Percentiles rank a stretch among this genome's conserved stretches.
Conservation (phyloP, 2,329 filamentous ascomycete genomes). For the Sporothrix protearum region DNA sequence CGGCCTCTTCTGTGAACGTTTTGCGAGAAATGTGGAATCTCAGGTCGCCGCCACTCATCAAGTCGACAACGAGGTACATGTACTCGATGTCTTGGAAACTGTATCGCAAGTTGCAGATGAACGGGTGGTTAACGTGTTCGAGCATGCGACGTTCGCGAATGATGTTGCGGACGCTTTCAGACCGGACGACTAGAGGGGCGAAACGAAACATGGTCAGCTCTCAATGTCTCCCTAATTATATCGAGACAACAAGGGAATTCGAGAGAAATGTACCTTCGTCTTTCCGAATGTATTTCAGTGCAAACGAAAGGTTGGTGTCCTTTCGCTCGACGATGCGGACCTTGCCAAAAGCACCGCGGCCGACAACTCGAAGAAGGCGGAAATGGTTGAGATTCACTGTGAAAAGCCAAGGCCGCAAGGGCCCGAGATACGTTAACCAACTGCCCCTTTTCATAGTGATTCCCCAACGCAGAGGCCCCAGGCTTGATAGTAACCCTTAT, state of each 20-base stretch:
- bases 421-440: background rate
- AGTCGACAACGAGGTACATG: constrained; percentile 95
- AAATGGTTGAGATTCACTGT: constrained; percentile 97
- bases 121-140: constrained; percentile 95
- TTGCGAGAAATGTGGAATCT: constrained; percentile 97
- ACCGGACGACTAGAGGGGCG: constrained; percentile 72
- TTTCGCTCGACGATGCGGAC: constrained; percentile 98
- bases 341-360: constrained; percentile 97
- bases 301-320: constrained; percentile 89
- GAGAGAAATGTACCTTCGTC: constrained; percentile 73
- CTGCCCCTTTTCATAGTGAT: background rate
- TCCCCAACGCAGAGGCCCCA: background rate
- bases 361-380: constrained; percentile 88
- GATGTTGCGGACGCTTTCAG: constrained; percentile 96
- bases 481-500: background rate
- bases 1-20: constrained; percentile 94
- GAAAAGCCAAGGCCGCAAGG: background rate
- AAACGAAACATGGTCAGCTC: constrained; percentile 7
- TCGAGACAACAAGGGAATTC: background rate
- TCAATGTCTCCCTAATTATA: background rate
- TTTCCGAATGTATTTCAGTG: constrained; percentile 96
- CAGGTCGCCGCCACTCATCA: constrained; percentile 96
- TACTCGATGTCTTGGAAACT: constrained; percentile 99
- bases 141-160: constrained; percentile 97
- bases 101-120: constrained; percentile 96